Evolutionary conservation across 495 filamentous ascomycete species (phyloP), one percentile per base, ranked within the genome.

Genomic region (Penicillium longicatenatum): DNA sequence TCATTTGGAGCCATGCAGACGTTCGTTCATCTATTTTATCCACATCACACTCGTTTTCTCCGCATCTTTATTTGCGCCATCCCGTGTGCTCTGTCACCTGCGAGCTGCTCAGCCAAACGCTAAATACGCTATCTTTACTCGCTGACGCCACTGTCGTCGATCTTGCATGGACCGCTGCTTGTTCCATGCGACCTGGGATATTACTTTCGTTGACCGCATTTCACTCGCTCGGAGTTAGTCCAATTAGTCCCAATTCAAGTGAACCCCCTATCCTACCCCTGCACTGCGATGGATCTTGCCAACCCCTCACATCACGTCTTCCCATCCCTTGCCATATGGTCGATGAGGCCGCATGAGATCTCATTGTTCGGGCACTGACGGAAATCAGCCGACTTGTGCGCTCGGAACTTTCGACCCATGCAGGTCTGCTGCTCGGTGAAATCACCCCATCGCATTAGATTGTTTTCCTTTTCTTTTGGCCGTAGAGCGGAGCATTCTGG

Each of bases 151-250:
- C 44, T 26, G n/a, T 20, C 26, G 55, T 66, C 55, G 60, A 64
- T 69, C 60, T 55, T 50, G 66, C 66, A 66, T 67, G 56, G 61
- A 59, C 66, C 66, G 63, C 66, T 60, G 63, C 64, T 69, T 69
- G 66, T 64, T 62, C 57, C 55, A 68, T 68, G 57, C 57, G 53
- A 63, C 60, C 33, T 54, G 33, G 30, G 41, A 54, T 5, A 44
- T 29, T 20, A 44, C 37, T 45, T 33, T 60, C 39, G 46, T 52
- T 63, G 57, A 63, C 52, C 45, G 54, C 21, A 29, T 44, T 52
- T 58, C 41, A 21, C 17, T 39, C 20, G 35, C n/a, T 58, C 45
- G 59, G 52, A 50, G 21, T 46, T 68, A 52, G 44, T 45, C 42
- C 49, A 29, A 20, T 35, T 16, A 39, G 29, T 35, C 37, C 17